A percentile compares a stretch with the other conserved stretches of the same genome.
Evolutionary conservation across 2,329 filamentous ascomycete genomes (phyloP).

Genomic region (Hypoxylon sp.): DNA sequence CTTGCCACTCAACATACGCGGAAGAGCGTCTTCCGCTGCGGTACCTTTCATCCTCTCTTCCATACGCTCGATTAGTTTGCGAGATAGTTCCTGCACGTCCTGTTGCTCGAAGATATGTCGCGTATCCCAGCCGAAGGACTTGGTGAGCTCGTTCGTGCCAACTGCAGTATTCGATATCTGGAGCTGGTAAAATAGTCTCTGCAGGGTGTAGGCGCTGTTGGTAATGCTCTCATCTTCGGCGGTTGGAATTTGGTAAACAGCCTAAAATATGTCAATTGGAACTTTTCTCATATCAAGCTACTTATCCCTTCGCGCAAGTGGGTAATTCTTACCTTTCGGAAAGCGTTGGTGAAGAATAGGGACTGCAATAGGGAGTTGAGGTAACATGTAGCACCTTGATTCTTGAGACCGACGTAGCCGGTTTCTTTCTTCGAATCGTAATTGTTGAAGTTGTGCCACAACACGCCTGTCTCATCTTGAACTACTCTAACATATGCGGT

Average conservation of each 20-base stretch:
- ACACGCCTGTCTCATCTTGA: slow-evolving; percentile 87
- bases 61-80: slow-evolving; percentile 96
- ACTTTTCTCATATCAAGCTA: not conserved
- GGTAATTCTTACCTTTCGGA: slow-evolving; percentile 79
- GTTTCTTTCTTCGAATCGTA: slow-evolving; percentile 99
- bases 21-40: slow-evolving; percentile 86
- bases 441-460: slow-evolving; percentile 93
- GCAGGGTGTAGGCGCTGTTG: slow-evolving; percentile 94
- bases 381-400: slow-evolving; percentile 94
- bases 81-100: slow-evolving; percentile 95
- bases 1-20: slow-evolving; percentile 95
- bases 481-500: slow-evolving; percentile 86
- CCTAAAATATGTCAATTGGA: slow-evolving; percentile 63
- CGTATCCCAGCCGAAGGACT: slow-evolving; percentile 98
- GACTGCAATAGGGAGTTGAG: slow-evolving; percentile 88
- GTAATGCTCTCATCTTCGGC: slow-evolving; percentile 82
- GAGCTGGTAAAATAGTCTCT: slow-evolving; percentile 93
- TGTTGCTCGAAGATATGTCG: slow-evolving; percentile 98
- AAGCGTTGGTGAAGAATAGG: slow-evolving; percentile 89
- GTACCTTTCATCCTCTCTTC: slow-evolving; percentile 99
- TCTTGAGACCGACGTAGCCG: slow-evolving; percentile 95
- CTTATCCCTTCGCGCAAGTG: not conserved
- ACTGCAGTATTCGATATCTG: slow-evolving; percentile 89
- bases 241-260: slow-evolving; percentile 97
- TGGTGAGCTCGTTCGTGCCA: slow-evolving; percentile 91